Evolutionary conservation across 495 filamentous ascomycete genomes (phyloP).

Genomic region (Glarea lozoyensis): DNA sequence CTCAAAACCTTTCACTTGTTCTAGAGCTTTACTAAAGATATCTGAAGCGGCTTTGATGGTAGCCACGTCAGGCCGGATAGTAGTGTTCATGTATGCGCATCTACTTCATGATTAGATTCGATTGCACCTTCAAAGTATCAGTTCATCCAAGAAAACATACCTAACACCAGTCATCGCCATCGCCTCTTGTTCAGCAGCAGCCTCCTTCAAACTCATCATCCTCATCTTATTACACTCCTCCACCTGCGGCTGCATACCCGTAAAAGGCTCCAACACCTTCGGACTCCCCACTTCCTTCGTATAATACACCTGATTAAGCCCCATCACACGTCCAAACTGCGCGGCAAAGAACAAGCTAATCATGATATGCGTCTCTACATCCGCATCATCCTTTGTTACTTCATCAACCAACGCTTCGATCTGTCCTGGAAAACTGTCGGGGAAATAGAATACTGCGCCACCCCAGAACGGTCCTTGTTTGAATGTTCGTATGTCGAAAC

Average conservation of each 20-base stretch:
- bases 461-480: conserved; percentile 30
- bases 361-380: not conserved
- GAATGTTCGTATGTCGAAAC: conserved; percentile 30
- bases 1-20: not conserved
- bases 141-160: not conserved
- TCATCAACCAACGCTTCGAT: conserved; percentile 3
- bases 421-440: conserved; percentile 1
- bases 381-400: not conserved
- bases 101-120: not conserved
- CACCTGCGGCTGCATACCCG: not conserved
- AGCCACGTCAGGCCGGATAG: not conserved
- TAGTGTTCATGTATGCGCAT: not conserved
- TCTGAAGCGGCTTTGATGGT: not conserved
- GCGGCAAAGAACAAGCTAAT: not conserved
- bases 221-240: not conserved
- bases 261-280: not conserved
- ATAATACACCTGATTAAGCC: not conserved
- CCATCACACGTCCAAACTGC: not conserved
- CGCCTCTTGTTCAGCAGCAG: not conserved
- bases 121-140: not conserved
- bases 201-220: not conserved
- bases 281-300: not conserved
- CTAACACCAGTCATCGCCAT: not conserved
- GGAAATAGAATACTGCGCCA: conserved; percentile 19
- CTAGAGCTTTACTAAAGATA: not conserved